phyloP scores from a whole-genome alignment of 2,329 filamentous ascomycete species.

The Neospermospora avenae region DNA sequence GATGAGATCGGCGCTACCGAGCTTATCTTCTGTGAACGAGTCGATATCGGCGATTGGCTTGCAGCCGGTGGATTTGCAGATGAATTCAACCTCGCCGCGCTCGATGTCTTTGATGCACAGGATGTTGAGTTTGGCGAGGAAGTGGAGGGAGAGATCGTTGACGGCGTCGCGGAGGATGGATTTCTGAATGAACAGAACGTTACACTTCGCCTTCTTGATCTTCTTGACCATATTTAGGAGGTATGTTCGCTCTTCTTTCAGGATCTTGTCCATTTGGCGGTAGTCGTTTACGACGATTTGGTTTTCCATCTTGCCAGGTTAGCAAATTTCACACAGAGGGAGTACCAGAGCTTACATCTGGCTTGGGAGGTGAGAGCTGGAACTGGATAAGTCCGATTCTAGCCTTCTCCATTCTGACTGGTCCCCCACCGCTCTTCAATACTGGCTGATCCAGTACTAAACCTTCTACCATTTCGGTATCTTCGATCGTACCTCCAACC shows the following conservation, averaged over 20 bases:
- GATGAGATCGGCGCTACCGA: conserved; percentile 87
- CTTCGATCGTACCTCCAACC: conserved; percentile 95
- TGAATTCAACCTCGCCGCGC: conserved; percentile 97
- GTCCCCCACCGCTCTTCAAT: conserved; percentile 89
- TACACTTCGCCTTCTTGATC: conserved; percentile 99
- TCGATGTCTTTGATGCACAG: conserved; percentile 96
- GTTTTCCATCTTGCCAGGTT: conserved; percentile 80
- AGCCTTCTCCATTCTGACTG: conserved; percentile 93
- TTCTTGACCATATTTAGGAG: conserved; percentile 99
- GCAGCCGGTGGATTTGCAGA: conserved; percentile 98
- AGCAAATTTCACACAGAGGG: conserved; percentile 4
- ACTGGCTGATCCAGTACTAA: conserved; percentile 89
- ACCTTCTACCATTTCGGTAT: conserved; percentile 95
- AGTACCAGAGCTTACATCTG: conserved; percentile 63
- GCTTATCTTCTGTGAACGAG: conserved; percentile 97
- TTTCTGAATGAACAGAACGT: conserved; percentile 96
- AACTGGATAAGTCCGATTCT: conserved; percentile 97
- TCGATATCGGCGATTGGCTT: conserved; percentile 98
- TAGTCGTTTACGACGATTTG: conserved; percentile 99
- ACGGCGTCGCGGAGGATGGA: conserved; percentile 96
- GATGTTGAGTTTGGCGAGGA: conserved; percentile 95
- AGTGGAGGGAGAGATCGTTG: conserved; percentile 96
- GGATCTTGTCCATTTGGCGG: conserved; percentile 99
- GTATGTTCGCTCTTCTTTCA: conserved; percentile 98
- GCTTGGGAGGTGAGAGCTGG: conserved; percentile 96